Evolutionary conservation across 768 basidiomycete species (phyloP).

Genomic region (Rhizopogon vinicolor): DNA sequence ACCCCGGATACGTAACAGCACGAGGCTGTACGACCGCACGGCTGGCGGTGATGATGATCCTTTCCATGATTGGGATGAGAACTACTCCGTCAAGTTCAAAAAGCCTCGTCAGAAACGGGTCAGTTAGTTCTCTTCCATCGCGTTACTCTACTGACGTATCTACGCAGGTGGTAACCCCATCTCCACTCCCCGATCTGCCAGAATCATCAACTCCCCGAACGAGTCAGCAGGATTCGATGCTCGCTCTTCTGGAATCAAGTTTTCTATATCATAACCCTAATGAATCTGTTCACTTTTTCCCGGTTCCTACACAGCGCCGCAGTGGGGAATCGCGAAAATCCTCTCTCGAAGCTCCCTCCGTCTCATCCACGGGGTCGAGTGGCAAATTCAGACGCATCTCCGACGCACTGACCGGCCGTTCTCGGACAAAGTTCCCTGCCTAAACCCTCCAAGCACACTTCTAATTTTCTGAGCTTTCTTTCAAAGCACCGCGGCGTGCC

Average conservation of each 20-base stretch:
- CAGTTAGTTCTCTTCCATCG: constrained; percentile 2
- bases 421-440: constrained; percentile 17
- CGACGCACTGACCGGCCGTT: constrained; percentile 11
- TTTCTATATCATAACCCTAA: constrained; percentile 21
- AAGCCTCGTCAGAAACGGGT: constrained; percentile 14
- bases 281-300: constrained; percentile 30
- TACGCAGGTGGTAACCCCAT: constrained; percentile 19
- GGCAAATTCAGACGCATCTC: constrained; percentile 17
- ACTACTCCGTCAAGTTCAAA: constrained; percentile 22
- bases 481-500: constrained; percentile 3
- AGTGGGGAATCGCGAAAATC: constrained; percentile 21
- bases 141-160: constrained; percentile 4
- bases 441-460: background rate
- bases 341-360: constrained; percentile 25
- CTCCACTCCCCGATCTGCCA: constrained; percentile 22
- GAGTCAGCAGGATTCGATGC: constrained; percentile 26
- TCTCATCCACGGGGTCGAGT: constrained; percentile 20
- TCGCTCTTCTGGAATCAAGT: constrained; percentile 26
- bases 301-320: constrained; percentile 27
- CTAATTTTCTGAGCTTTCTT: background rate
- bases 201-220: constrained; percentile 10
- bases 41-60: constrained; percentile 31
- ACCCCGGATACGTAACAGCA: constrained; percentile 26
- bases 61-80: constrained; percentile 31
- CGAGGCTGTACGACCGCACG: constrained; percentile 24